Percentiles rank a stretch among this genome's conserved stretches.
Conservation (phyloP, 2,329 filamentous ascomycete genomes). For the Aureobasidium sp. region DNA sequence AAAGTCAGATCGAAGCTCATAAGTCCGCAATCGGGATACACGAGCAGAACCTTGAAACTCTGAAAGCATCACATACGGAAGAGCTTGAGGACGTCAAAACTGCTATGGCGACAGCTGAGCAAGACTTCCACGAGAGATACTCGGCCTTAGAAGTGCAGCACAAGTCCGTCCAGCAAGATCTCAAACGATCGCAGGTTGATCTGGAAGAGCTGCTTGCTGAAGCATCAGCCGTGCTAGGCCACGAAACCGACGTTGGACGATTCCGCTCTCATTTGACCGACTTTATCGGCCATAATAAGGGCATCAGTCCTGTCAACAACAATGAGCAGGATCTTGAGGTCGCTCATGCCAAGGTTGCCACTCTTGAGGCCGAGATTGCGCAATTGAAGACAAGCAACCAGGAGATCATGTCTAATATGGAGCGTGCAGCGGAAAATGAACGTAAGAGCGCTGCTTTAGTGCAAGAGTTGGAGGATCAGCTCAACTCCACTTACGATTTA, state of each 20-base stretch:
- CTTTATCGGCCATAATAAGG: slow-evolving; percentile 35
- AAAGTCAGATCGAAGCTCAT: slow-evolving; percentile 50
- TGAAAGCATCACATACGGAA: slow-evolving; percentile 47
- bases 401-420: slow-evolving; percentile 50
- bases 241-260: slow-evolving; percentile 44
- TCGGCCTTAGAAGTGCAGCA: slow-evolving; percentile 28
- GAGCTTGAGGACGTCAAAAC: slow-evolving; percentile 57
- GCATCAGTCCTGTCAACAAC: slow-evolving; percentile 20
- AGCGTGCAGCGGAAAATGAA: slow-evolving; percentile 57
- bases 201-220: slow-evolving; percentile 53
- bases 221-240: slow-evolving; percentile 58
- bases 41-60: slow-evolving; percentile 45
- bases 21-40: slow-evolving; percentile 49
- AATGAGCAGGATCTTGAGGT: slow-evolving; percentile 32
- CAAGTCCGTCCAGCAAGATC: slow-evolving; percentile 50
- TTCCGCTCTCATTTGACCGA: slow-evolving; percentile 38
- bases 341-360: slow-evolving; percentile 31
- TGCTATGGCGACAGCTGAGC: slow-evolving; percentile 38
- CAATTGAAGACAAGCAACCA: slow-evolving; percentile 45
- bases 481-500: slow-evolving; percentile 91
- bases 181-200: slow-evolving; percentile 53
- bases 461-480: slow-evolving; percentile 92
- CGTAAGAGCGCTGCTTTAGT: slow-evolving; percentile 88
- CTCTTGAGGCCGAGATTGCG: slow-evolving; percentile 37
- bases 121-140: slow-evolving; percentile 28